Evolutionary conservation across 2,329 filamentous ascomycete genomes (phyloP), one percentile per base, ranked within the genome.

Genomic region (Stromatinia cepivora): DNA sequence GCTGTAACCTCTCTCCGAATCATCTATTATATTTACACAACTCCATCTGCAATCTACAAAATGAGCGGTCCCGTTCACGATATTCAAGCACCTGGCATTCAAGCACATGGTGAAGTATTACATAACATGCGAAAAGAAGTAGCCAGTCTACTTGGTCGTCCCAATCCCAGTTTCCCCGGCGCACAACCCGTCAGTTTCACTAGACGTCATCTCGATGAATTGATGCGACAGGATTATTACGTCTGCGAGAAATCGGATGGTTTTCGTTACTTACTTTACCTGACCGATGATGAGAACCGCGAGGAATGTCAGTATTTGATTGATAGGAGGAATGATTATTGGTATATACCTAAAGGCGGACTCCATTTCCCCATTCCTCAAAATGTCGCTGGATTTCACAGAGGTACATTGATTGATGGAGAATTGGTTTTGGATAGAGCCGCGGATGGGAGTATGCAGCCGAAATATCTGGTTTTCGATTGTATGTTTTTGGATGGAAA

Each of bases 221-320:
- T 99, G 48, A 88, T 90, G 71, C 85, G 85, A 70, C 85, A 91
- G 77, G 95, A 98, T 81, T 99, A 98, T 83, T 99, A 94, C 79
- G 91, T 99, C 73, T 97, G 94, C 84, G 95, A 99, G 81, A 99
- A 99, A 83, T 97, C 94, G 0, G 95, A 99, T 78, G 95, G 95
- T 67, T 92, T 98, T 72, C 89, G 95, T 72, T 97, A 96, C 79
- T 87, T 99, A n/a, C 87, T 99, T 73, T 98, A 96, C 83, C 88
- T 95, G 73, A 93, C 92, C 64, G 80, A 83, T 10, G 90, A 90
- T 77, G 82, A 83, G 34, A 85, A 88, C 54, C 83, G 82, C 67
- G 74, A 78, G 62, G 93, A 96, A 78, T 86, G 90, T 34, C 92
- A 95, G 78, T 97, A 97, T 82, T 85, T 99, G 69, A 97, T 99